phyloP scores from a whole-genome alignment of 768 basidiomycete species.

The Podaxis sp. region DNA sequence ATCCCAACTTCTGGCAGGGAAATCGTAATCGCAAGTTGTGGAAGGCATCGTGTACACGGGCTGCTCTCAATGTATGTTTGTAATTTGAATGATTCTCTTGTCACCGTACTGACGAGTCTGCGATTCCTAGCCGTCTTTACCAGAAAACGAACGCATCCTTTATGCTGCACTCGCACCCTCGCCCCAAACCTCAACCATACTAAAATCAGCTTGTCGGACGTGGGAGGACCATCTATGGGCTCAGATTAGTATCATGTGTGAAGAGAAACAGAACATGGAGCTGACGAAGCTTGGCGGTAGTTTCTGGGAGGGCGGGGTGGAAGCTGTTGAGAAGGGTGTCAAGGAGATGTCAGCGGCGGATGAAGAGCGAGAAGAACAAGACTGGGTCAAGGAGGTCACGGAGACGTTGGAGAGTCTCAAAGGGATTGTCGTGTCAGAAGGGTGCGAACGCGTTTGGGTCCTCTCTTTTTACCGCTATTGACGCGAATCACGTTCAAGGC shows the following conservation, averaged over 20 bases:
- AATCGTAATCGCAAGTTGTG: slow-evolving; percentile 77
- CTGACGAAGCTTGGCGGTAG: slow-evolving; percentile 64
- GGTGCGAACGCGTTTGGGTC: slow-evolving; percentile 33
- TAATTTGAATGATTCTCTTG: neutral
- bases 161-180: slow-evolving; percentile 84
- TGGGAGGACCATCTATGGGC: slow-evolving; percentile 99
- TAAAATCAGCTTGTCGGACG: slow-evolving; percentile 73
- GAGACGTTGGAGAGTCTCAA: slow-evolving; percentile 53
- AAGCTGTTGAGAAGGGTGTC: slow-evolving; percentile 37
- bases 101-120: neutral
- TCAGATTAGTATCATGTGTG: slow-evolving; percentile 73
- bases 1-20: slow-evolving; percentile 60
- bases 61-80: slow-evolving; percentile 66
- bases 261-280: slow-evolving; percentile 72
- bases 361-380: slow-evolving; percentile 43
- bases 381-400: slow-evolving; percentile 65
- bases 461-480: slow-evolving; percentile 1
- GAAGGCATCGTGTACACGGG: slow-evolving; percentile 81
- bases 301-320: slow-evolving; percentile 74
- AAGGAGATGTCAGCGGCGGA: slow-evolving; percentile 19
- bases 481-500: slow-evolving; percentile 27
- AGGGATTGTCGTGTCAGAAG: slow-evolving; percentile 56
- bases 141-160: slow-evolving; percentile 74
- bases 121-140: slow-evolving; percentile 44
- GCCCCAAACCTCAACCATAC: slow-evolving; percentile 55